These are phyloP conservation scores for Boletus reticuloceps DNA, from an alignment of 768 basidiomycete species.

Conservation along the genomic window DNA sequence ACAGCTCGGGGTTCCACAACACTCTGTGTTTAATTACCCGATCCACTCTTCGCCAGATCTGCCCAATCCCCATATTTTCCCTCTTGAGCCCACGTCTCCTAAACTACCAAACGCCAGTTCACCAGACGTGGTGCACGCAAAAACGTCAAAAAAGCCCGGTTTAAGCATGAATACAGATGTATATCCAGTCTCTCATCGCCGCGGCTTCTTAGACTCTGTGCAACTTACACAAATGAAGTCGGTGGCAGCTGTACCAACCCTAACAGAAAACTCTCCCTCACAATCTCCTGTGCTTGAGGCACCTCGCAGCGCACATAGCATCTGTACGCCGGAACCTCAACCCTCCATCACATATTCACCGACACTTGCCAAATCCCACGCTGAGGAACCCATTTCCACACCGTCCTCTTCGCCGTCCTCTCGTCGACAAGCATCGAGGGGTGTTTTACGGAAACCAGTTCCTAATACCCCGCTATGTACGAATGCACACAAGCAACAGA, in stretches of 20 bases:
- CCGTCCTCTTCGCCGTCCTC: neutral
- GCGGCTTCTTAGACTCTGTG: neutral
- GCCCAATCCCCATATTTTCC: slow-evolving; percentile 23
- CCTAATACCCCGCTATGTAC: neutral
- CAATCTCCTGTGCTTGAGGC: neutral
- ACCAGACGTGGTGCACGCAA: neutral
- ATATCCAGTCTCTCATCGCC: neutral
- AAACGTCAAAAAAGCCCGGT: neutral
- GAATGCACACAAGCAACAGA: neutral
- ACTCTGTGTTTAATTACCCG: slow-evolving; percentile 27
- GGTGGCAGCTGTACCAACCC: neutral
- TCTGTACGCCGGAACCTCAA: neutral
- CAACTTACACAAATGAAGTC: neutral
- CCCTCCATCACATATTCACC: neutral
- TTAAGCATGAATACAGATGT: slow-evolving; percentile 1
- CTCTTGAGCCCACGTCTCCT: neutral
- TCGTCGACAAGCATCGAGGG: neutral
- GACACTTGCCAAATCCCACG: slow-evolving; percentile 9
- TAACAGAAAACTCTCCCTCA: neutral
- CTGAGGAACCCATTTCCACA: neutral
- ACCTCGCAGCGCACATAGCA: neutral
- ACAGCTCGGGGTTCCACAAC: slow-evolving; percentile 31
- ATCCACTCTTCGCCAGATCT: slow-evolving; percentile 14
- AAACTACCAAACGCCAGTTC: neutral
- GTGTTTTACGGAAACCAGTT: slow-evolving; percentile 5